Conservation (phyloP, 106 monocot genomes). For the Iris macrosiphon region DNA sequence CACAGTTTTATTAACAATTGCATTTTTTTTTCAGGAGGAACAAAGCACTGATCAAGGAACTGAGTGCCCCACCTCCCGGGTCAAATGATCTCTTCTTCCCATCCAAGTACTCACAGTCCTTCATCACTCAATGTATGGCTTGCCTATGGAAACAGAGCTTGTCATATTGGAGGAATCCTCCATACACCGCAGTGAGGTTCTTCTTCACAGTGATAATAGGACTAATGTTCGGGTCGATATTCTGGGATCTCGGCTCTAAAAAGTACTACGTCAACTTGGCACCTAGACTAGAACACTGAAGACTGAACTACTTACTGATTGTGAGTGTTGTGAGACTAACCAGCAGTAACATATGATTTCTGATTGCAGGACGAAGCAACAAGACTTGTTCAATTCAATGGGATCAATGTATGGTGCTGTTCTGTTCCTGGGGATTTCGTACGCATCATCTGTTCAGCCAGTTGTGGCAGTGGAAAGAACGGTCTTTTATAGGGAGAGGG, state of each 20-base stretch:
- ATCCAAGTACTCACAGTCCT: slow-evolving; percentile 23
- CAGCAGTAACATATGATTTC: neutral
- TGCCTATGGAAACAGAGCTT: slow-evolving; percentile 33
- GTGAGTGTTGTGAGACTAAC: too few relatives aligned
- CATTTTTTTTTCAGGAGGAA: slow-evolving; percentile 14
- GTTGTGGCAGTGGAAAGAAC: slow-evolving; percentile 65
- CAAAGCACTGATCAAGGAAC: slow-evolving; percentile 18
- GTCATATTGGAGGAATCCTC: slow-evolving; percentile 31
- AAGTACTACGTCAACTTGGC: too few relatives aligned
- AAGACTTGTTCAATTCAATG: slow-evolving; percentile 81
- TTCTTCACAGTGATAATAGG: slow-evolving; percentile 15
- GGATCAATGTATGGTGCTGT: slow-evolving; percentile 69
- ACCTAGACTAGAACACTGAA: too few relatives aligned
- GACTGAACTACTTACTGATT: too few relatives aligned
- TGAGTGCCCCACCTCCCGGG: slow-evolving; percentile 17
- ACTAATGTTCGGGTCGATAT: slow-evolving; percentile 19
- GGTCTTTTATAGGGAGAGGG: slow-evolving; percentile 80
- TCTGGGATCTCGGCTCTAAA: slow-evolving; percentile 22
- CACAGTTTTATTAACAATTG: neutral
- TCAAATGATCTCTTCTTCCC: slow-evolving; percentile 30
- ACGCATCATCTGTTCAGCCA: slow-evolving; percentile 58
- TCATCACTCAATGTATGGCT: slow-evolving; percentile 16
- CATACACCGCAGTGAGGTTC: slow-evolving; percentile 23
- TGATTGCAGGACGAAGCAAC: slow-evolving; percentile 24
- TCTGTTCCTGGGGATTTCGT: slow-evolving; percentile 66